phyloP scores from a whole-genome alignment of 805 yeast species.

The Torulaspora delbrueckii region DNA sequence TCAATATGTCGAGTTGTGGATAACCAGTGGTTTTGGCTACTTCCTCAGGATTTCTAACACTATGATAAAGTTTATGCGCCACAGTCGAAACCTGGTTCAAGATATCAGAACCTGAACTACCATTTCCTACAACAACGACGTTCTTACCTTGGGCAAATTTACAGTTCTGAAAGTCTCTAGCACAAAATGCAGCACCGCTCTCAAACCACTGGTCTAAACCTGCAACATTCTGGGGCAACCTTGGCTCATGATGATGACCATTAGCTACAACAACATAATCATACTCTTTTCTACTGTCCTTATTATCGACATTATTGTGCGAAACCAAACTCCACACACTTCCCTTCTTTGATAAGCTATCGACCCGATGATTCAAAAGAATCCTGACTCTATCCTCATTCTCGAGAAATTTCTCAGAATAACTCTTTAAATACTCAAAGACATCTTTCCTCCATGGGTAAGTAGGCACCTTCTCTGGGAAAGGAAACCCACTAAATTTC shows the following conservation, averaged over 20 bases:
- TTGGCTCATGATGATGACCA: constrained; percentile 43
- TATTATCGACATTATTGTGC: constrained; percentile 3
- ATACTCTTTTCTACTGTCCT: constrained; percentile 29
- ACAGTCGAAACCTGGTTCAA: constrained; percentile 39
- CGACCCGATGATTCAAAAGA: constrained; percentile 27
- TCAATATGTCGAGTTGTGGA: constrained; percentile 5
- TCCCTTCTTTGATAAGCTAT: constrained; percentile 13
- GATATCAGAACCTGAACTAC: constrained; percentile 42
- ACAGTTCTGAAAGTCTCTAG: constrained; percentile 38
- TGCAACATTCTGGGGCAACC: constrained; percentile 35
- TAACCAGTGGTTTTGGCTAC: constrained; percentile 3
- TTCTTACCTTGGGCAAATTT: constrained; percentile 32
- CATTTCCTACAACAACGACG: constrained; percentile 40
- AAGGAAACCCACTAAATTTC: constrained; percentile 56
- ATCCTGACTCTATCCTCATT: constrained; percentile 30
- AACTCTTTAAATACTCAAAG: constrained; percentile 52
- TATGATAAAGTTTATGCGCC: constrained; percentile 38
- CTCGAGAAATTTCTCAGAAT: constrained; percentile 36
- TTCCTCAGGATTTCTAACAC: constrained; percentile 55
- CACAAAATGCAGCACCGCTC: constrained; percentile 35
- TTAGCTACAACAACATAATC: constrained; percentile 41
- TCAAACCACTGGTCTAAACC: constrained; percentile 39
- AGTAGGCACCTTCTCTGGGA: constrained; percentile 41
- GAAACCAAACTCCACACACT: constrained; percentile 18
- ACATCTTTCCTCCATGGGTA: constrained; percentile 64